Conservation (phyloP, 352 stramenopile genomes). For the Phytopythium montanum region DNA sequence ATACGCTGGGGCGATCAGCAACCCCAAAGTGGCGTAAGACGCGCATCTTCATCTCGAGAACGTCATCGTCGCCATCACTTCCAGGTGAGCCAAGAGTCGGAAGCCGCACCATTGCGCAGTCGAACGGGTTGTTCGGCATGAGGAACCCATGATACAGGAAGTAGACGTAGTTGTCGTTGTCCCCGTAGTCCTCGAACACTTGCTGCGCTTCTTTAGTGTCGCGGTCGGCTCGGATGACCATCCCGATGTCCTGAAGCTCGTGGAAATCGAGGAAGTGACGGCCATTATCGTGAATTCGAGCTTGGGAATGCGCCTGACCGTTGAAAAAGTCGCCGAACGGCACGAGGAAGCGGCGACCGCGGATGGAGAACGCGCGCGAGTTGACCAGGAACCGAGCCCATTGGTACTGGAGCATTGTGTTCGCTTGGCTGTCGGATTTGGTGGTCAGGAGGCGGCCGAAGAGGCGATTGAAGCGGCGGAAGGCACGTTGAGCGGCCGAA, state of each 20-base stretch:
- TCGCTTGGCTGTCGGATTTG: background rate
- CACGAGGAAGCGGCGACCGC: conserved; percentile 67
- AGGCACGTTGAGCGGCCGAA: conserved; percentile 18
- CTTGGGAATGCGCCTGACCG: conserved; percentile 36
- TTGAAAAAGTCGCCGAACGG: conserved; percentile 90
- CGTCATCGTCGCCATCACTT: background rate
- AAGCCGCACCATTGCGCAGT: conserved; percentile 71
- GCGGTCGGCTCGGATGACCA: conserved; percentile 72
- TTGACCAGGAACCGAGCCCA: conserved; percentile 63
- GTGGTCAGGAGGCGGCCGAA: conserved; percentile 19
- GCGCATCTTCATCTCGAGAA: conserved; percentile 19
- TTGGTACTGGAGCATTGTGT: conserved; percentile 22
- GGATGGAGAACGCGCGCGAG: conserved; percentile 79
- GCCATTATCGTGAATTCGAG: conserved; percentile 30
- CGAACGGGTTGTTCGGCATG: conserved; percentile 81
- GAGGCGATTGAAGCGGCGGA: conserved; percentile 40
- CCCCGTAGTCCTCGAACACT: conserved; percentile 95
- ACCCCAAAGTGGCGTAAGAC: conserved; percentile 27
- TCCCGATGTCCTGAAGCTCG: conserved; percentile 27
- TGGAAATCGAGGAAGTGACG: conserved; percentile 64
- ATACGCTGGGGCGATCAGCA: conserved; percentile 22
- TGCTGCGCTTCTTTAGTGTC: conserved; percentile 29
- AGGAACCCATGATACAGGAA: conserved; percentile 92
- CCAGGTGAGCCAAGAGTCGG: conserved; percentile 8
- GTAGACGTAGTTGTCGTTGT: conserved; percentile 90